Conservation (phyloP, 352 stramenopile species). For the Globisporangium perplexum region DNA sequence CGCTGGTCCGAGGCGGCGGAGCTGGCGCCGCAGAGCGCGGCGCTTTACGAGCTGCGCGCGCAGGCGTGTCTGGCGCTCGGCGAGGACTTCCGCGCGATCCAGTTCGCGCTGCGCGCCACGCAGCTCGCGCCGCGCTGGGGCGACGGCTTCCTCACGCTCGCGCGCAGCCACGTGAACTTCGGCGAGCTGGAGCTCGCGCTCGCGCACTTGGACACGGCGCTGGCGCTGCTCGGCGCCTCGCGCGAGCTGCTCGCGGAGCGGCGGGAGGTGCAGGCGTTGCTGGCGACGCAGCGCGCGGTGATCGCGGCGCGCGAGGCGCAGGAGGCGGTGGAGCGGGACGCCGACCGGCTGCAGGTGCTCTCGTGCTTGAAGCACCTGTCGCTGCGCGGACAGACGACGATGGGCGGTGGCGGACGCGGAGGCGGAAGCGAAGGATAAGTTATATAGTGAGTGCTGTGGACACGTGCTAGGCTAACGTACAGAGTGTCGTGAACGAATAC, state of each 20-base stretch:
- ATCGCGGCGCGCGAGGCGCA: slow-evolving; percentile 38
- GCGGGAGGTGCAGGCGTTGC: slow-evolving; percentile 35
- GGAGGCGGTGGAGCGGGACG: slow-evolving; percentile 23
- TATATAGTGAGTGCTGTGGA: slow-evolving; percentile 2
- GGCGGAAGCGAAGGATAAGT: neutral
- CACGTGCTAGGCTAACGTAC: slow-evolving; percentile 13
- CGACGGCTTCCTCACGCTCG: slow-evolving; percentile 65
- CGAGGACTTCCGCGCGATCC: slow-evolving; percentile 73
- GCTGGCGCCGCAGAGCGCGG: slow-evolving; percentile 35
- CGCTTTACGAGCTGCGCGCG: slow-evolving; percentile 61
- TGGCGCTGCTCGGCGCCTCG: slow-evolving; percentile 27
- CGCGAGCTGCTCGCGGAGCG: slow-evolving; percentile 46
- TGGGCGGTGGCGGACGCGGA: neutral
- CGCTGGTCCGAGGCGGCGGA: slow-evolving; percentile 59
- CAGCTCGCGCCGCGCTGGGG: slow-evolving; percentile 51
- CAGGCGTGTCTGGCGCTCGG: slow-evolving; percentile 64
- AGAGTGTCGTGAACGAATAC: slow-evolving; percentile 9
- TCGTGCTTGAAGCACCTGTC: slow-evolving; percentile 67
- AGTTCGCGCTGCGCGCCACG: slow-evolving; percentile 52
- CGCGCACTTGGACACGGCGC: slow-evolving; percentile 40
- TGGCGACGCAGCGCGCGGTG: slow-evolving; percentile 31
- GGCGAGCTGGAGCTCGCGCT: slow-evolving; percentile 66
- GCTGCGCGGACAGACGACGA: slow-evolving; percentile 32
- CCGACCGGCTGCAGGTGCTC: slow-evolving; percentile 53
- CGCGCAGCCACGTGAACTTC: slow-evolving; percentile 71